Evolutionary conservation across 2,329 filamentous ascomycete species (phyloP).

Genomic region (Emmonsiellopsis sp.): DNA sequence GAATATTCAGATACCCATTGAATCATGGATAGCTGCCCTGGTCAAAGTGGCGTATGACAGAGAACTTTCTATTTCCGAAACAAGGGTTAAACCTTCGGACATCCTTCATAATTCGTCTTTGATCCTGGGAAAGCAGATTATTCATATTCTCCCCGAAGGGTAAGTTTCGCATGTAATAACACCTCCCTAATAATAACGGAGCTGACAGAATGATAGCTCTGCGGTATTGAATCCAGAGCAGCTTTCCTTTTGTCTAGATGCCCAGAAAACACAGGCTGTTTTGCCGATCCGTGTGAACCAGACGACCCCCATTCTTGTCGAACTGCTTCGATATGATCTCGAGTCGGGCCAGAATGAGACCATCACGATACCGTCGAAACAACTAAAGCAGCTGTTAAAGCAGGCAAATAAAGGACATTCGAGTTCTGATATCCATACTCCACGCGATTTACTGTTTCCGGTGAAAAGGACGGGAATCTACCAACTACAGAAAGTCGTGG

Average conservation of each 20-base stretch:
- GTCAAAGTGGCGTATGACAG: constrained; percentile 81
- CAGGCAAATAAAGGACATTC: constrained; percentile 53
- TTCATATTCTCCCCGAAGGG: constrained; percentile 95
- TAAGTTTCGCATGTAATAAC: constrained; percentile 28
- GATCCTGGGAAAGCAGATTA: constrained; percentile 92
- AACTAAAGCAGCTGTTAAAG: constrained; percentile 66
- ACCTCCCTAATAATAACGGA: not conserved
- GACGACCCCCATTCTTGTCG: constrained; percentile 78
- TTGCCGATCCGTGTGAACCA: constrained; percentile 91
- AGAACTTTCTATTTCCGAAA: constrained; percentile 88
- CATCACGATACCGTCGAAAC: constrained; percentile 63
- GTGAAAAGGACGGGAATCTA: constrained; percentile 87
- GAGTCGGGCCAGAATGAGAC: constrained; percentile 72
- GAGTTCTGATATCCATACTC: constrained; percentile 41
- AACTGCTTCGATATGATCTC: constrained; percentile 79
- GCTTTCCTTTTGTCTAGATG: constrained; percentile 71
- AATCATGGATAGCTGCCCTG: constrained; percentile 62
- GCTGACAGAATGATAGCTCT: constrained; percentile 46
- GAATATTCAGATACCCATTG: constrained; percentile 56
- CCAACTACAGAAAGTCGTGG: constrained; percentile 71
- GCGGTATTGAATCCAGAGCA: constrained; percentile 78
- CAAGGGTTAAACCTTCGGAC: constrained; percentile 75
- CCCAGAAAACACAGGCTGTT: constrained; percentile 49
- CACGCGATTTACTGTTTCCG: constrained; percentile 61
- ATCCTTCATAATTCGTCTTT: constrained; percentile 88